Conservation (phyloP, 331 rosid species). For the Stylosanthes scabra region DNA sequence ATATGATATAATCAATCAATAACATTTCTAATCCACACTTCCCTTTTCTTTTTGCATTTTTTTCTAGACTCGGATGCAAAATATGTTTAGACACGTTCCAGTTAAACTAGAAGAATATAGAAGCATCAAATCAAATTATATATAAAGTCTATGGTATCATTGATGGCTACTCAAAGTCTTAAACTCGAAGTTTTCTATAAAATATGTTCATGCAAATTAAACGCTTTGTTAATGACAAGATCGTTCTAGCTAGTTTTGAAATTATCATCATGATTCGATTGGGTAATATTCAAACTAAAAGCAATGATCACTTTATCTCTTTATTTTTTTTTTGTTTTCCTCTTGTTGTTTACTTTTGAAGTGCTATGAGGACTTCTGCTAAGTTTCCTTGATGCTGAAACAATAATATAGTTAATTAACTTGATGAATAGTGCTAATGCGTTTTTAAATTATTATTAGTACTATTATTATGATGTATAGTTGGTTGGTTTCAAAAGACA, state of each 20-base stretch:
- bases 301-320: not conserved
- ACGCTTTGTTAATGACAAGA: not conserved
- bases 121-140: constrained; percentile 19
- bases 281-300: constrained; percentile 4
- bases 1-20: not conserved
- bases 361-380: not conserved
- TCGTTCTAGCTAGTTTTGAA: constrained; percentile 29
- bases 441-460: not conserved
- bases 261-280: not conserved
- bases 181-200: constrained; percentile 25
- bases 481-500: not conserved
- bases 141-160: not conserved
- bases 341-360: constrained; percentile 7
- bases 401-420: not conserved
- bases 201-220: not conserved
- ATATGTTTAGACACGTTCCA: not conserved
- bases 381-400: constrained; percentile 2
- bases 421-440: not conserved
- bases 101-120: not conserved
- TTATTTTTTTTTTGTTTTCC: not conserved
- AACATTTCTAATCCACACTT: constrained; percentile 10
- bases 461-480: not conserved
- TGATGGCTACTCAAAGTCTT: constrained; percentile 9
- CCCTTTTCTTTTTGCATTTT: constrained; percentile 9
- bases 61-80: not conserved